These are phyloP conservation scores for Cladosporium sp. DNA, from an alignment of 2,329 filamentous ascomycete genomes.

Conservation along the genomic window DNA sequence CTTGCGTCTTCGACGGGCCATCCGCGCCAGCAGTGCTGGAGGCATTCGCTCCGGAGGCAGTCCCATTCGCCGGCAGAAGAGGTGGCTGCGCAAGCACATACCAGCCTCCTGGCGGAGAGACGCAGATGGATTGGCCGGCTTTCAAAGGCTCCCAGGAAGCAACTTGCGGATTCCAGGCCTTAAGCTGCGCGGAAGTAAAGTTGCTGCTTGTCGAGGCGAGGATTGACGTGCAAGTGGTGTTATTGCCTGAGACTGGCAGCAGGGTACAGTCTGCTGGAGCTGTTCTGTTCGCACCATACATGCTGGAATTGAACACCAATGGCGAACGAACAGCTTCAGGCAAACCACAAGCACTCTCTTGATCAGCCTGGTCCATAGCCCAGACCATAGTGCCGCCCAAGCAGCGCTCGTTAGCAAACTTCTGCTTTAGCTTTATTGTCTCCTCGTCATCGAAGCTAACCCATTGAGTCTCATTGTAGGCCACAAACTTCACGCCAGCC, in stretches of 20 bases:
- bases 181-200: constrained; percentile 17
- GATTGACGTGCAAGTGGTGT: neutral
- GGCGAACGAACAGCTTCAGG: neutral
- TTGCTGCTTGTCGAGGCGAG: neutral
- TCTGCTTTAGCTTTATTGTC: constrained; percentile 40
- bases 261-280: neutral
- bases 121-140: constrained; percentile 20
- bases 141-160: constrained; percentile 17
- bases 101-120: constrained; percentile 14
- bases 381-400: constrained; percentile 36
- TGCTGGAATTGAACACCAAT: neutral
- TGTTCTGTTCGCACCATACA: neutral
- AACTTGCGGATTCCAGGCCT: constrained; percentile 23
- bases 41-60: neutral
- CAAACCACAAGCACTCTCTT: constrained; percentile 4
- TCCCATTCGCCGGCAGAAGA: neutral
- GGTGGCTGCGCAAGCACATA: constrained; percentile 9
- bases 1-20: constrained; percentile 26
- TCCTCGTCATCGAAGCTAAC: constrained; percentile 42
- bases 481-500: constrained; percentile 35
- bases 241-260: neutral
- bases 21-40: constrained; percentile 11
- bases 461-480: constrained; percentile 42
- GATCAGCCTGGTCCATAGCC: constrained; percentile 27
- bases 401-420: constrained; percentile 37